Evolutionary conservation across 129 eudicot genomes (phyloP).

Genomic region (Lactuca saligna): DNA sequence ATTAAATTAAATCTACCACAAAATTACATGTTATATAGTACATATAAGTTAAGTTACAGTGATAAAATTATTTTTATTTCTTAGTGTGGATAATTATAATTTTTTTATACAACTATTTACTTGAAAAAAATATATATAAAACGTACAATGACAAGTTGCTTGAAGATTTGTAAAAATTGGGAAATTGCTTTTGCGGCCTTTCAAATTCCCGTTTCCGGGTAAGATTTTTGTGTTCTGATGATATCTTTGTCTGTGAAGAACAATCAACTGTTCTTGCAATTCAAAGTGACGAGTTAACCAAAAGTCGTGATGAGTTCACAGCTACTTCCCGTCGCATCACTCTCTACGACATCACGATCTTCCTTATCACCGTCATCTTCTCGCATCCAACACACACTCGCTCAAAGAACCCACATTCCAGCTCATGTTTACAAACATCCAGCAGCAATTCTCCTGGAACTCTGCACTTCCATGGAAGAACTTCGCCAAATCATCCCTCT

Average conservation of each 20-base stretch:
- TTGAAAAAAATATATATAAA: background rate
- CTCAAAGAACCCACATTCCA: conserved; percentile 61
- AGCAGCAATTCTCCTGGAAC: conserved; percentile 71
- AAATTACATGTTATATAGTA: no score
- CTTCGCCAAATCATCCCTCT: conserved; percentile 79
- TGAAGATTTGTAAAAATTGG: background rate
- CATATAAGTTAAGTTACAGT: no score
- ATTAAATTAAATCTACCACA: no score
- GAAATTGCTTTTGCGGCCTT: conserved; percentile 5
- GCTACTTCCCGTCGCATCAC: conserved; percentile 19
- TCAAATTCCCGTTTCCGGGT: conserved; percentile 7
- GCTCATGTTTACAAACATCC: conserved; percentile 71
- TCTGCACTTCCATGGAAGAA: conserved; percentile 62
- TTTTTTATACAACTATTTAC: no score
- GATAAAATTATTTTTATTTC: no score
- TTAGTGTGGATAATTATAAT: no score
- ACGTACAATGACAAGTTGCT: background rate
- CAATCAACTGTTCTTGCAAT: background rate
- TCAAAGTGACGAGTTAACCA: background rate
- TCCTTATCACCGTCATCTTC: conserved; percentile 25
- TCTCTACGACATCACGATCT: conserved; percentile 24
- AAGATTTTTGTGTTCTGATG: background rate
- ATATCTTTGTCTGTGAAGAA: background rate
- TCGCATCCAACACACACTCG: conserved; percentile 35
- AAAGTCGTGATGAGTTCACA: conserved; percentile 25